Evolutionary conservation across 305 asterid genomes (phyloP).

Genomic region (Fraxinus nigra): DNA sequence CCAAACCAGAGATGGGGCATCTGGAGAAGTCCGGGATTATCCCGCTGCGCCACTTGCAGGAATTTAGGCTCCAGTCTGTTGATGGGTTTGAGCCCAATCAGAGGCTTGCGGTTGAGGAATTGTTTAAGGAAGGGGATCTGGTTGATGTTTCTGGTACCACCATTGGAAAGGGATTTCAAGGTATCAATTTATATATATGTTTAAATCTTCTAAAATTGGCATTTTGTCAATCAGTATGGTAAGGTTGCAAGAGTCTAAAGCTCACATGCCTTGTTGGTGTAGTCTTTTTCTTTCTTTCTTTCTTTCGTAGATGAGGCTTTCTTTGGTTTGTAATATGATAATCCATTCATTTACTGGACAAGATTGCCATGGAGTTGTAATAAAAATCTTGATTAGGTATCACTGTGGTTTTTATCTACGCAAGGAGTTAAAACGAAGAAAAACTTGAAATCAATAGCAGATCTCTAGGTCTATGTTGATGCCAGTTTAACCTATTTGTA

Average conservation of each 20-base stretch:
- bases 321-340: no score
- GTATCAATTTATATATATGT: constrained; percentile 25
- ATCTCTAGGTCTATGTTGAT: not conserved
- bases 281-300: no score
- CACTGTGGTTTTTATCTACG: not conserved
- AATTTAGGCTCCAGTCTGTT: constrained; percentile 61
- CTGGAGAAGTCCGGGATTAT: constrained; percentile 83
- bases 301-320: no score
- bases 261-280: no score
- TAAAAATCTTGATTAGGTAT: not conserved
- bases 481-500: not conserved
- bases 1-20: constrained; percentile 93
- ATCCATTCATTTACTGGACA: not conserved
- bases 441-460: not conserved
- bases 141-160: constrained; percentile 90
- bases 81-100: constrained; percentile 85
- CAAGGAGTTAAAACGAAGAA: not conserved
- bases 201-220: no score
- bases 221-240: no score
- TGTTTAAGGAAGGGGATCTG: constrained; percentile 82
- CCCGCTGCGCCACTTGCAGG: constrained; percentile 87
- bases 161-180: constrained; percentile 96
- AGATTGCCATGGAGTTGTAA: not conserved
- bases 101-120: constrained; percentile 50
- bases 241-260: no score